Evolutionary conservation across 1,139 yeast species (phyloP), one percentile per base, ranked within the genome.

Genomic region (Yamadazyma friedrichii): DNA sequence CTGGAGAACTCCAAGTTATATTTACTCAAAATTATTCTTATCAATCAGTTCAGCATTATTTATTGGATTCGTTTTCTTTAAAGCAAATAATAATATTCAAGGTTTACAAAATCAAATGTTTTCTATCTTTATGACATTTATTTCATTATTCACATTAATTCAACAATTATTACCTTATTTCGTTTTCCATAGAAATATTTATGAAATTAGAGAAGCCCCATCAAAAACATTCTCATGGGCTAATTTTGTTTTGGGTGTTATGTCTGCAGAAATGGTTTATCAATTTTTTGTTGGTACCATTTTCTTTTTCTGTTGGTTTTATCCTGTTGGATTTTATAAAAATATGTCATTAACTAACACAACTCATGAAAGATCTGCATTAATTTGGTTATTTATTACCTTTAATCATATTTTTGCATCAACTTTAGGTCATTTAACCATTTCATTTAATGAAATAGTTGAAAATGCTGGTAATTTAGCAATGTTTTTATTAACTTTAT

Each of bases 191-290:
- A 79, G 96, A 63, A 80, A 80, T 51, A 66, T 88, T 38, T 88
- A 86, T 58, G 95, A 87, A 59, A 89, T 82, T 13, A 78, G 95
- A 57, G 96, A 88, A 61, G 78, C 95, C 33, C 95, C 95, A 15
- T 73, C 78, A 1, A 70, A 69, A 50, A 69, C 80, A 2, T 74
- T 70, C 53, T 55, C 68, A 43, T 74, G 80, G 79, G 49, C 60
- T 42, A 68, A 74, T 1, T 74, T 74, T 46, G 60, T 65, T 38
- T 33, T 58, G 33, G 67, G 60, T 33, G 67, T 63, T 44, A 54
- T 65, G 40, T 54, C 65, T 5, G 55, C 66, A 4, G 71, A 65
- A 48, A 51, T 65, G 31, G 67, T 69, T n/a, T 62, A 51, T 50
- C 66, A 64, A 38, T 36, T 62, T 33, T 53, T 42, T 13, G 52